phyloP scores from a whole-genome alignment of 2,329 filamentous ascomycete species.

The Talaromyces sp. region DNA sequence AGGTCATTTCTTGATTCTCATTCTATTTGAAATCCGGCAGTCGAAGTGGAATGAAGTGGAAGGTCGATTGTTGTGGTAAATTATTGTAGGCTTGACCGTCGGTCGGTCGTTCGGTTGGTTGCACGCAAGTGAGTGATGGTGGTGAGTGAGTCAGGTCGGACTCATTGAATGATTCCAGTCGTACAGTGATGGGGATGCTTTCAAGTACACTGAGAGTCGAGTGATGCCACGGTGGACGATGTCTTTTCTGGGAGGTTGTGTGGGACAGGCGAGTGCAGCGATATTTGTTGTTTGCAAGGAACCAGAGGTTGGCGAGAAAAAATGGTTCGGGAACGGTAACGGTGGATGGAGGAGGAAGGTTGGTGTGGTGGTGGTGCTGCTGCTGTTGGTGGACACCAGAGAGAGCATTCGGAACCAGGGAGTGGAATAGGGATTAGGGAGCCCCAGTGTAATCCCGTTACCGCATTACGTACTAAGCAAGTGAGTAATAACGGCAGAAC shows the following conservation, averaged over 20 bases:
- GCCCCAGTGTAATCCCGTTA: too few species aligned
- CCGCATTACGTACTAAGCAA: too few species aligned
- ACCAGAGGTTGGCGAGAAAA: not conserved
- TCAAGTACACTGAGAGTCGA: not conserved
- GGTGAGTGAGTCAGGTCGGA: not conserved
- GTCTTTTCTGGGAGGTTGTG: not conserved
- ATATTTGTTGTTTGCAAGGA: not conserved
- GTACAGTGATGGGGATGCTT: not conserved
- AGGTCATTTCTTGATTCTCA: constrained; percentile 7
- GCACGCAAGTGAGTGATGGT: not conserved
- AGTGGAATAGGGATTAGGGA: not conserved
- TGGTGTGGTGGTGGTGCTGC: not conserved
- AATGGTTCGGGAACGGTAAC: not conserved
- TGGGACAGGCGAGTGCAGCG: not conserved
- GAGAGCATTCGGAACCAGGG: constrained; percentile 1
- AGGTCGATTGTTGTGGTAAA: not conserved
- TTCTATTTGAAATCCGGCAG: not conserved
- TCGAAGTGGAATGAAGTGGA: not conserved
- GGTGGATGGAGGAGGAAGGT: not conserved
- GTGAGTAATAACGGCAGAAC: too few species aligned
- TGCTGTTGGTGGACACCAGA: not conserved
- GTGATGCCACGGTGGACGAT: not conserved
- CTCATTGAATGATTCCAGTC: not conserved
- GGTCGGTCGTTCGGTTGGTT: not conserved
- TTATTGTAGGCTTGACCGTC: not conserved